Conservation (phyloP, 2,329 filamentous ascomycete species). For the Hirsutella thompsonii region DNA sequence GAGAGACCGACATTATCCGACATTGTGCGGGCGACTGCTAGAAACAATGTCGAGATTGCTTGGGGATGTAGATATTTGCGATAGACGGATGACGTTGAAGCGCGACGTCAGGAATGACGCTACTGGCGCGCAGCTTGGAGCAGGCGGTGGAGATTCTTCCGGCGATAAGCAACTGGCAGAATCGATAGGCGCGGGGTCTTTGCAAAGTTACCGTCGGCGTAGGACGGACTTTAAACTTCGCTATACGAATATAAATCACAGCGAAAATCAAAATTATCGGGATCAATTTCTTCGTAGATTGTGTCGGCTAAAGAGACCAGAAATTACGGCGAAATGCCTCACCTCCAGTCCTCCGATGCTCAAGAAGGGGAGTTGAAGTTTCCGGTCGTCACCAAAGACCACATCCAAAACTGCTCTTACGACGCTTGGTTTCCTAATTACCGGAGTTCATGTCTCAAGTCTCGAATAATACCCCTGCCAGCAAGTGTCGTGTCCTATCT, state of each 20-base stretch:
- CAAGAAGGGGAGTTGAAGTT: conserved; percentile 42
- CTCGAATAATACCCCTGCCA: conserved; percentile 68
- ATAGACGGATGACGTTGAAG: background rate
- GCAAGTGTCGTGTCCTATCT: conserved; percentile 73
- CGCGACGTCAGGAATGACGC: background rate
- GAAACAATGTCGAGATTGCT: too few relatives aligned
- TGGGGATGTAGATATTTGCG: background rate
- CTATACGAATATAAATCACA: too few relatives aligned
- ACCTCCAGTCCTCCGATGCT: conserved; percentile 13
- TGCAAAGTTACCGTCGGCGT: background rate
- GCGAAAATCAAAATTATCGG: too few relatives aligned
- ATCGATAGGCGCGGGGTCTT: conserved; percentile 11
- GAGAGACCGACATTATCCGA: conserved; percentile 94
- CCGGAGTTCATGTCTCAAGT: conserved; percentile 69
- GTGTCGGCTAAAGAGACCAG: too few relatives aligned
- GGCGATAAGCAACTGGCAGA: conserved; percentile 12
- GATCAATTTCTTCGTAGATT: too few relatives aligned
- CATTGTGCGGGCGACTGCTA: conserved; percentile 46
- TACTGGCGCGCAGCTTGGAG: background rate
- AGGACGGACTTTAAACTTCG: background rate
- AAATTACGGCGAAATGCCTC: conserved; percentile 17
- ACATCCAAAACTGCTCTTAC: conserved; percentile 91
- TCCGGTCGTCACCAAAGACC: conserved; percentile 68
- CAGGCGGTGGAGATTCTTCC: conserved; percentile 10
- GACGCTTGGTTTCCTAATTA: conserved; percentile 86